A percentile compares a stretch with the other conserved stretches of the same genome.
phyloP scores from a whole-genome alignment of 257 asterid species.

The Solanum sejunctum region DNA sequence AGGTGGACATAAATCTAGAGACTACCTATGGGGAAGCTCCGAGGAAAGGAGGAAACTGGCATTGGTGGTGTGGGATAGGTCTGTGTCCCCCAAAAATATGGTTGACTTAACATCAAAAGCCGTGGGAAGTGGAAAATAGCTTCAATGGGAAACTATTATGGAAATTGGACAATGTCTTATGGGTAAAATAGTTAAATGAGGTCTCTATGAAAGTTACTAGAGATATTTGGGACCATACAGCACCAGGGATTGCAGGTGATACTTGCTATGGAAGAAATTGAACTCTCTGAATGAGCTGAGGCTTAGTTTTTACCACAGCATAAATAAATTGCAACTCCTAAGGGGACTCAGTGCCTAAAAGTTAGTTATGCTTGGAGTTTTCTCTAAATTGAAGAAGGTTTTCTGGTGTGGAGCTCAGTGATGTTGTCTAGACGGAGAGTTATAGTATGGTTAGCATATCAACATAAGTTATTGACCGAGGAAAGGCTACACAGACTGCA shows the following conservation, averaged over 20 bases:
- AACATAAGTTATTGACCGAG: not conserved
- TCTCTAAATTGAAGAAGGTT: not conserved
- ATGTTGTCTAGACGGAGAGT: not conserved
- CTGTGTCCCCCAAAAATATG: not conserved
- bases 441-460: not conserved
- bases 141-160: not conserved
- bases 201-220: not conserved
- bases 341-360: not conserved
- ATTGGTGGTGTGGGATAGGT: not conserved
- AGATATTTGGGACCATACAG: not conserved
- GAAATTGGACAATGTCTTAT: not conserved
- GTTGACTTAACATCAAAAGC: not conserved
- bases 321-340: not conserved
- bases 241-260: not conserved
- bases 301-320: not conserved
- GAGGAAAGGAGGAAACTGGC: not conserved
- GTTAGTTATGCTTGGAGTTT: not conserved
- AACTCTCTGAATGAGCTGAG: not conserved
- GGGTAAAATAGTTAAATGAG: not conserved
- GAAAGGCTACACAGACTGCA: not conserved
- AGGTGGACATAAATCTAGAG: not conserved
- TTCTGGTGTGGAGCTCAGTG: not conserved
- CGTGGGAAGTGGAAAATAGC: not conserved
- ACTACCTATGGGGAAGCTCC: not conserved
- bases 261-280: not conserved